Base-by-base conservation (phyloP, 1,284 basidiomycete genomes). In the Cutaneotrichosporon cyanovorans region DNA sequence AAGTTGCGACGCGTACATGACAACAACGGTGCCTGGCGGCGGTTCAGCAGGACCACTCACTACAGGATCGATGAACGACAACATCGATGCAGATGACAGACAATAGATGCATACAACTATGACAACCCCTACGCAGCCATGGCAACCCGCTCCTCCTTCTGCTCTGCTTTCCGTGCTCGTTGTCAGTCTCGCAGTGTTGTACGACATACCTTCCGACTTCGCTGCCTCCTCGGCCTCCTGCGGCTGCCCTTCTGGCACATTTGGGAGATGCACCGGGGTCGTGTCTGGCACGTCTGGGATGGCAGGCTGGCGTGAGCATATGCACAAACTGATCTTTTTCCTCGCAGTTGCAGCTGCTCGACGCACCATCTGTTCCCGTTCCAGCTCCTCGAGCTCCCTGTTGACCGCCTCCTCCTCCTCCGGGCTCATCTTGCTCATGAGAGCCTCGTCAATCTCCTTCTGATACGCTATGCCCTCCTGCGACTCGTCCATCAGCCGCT, bases 391-490 rank as follows among this genome's bases (percentile, higher is more conserved):
- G 31, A 96, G 75, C 64, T 98, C 93, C 4, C 75, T 75, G 62
- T 92, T 86, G 0, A 98, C 93, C 10, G 82, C 85, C 42, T 95
- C 91, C 65, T 98, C 93, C 48, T 98, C 95, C 45, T 93, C 91
- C 5, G 83, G 68, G 1, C 85, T 84, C 58, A 98, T 79, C 28
- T 76, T 81, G 53, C 84, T 85, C 31, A 84, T 80, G 15, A 98
- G 76, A 75, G 92, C 81, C 64, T 89, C 84, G 60, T 86, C 81
- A 53, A 98, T 85, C 78, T 98, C 93, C 89, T 78, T 74, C 68
- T 98, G 91, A 69, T 97, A 96, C 51, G 83, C 89, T 55, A 86
- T 78, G 2, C 89, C 93, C 63, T 97, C 93, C 3, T 82, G 80
- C 1, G 92, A 93, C 71, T 93, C 86, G 53, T 86, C 87, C 74